Evolutionary conservation across 257 asterid genomes (phyloP), one percentile per base, ranked within the genome.

Genomic region (Prunella vulgaris): DNA sequence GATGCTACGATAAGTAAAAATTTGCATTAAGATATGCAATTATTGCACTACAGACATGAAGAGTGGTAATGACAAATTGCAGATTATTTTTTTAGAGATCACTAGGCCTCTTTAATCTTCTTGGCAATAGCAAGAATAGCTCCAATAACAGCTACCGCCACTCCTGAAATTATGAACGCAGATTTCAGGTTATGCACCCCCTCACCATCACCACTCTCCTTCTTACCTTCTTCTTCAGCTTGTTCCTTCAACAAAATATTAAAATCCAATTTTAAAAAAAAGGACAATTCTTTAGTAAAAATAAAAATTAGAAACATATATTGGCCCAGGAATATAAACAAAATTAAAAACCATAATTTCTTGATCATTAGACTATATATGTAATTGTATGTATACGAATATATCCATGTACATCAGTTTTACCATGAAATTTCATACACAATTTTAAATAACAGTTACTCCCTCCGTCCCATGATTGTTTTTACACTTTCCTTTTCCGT

Each of bases 71-170:
- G 13, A 35, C 66, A 57, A 64, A 22, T 68, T 10, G 62, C 37
- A 10, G 10, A 60, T 56, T 56, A 25, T 15, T 5, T 1, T n/a
- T 7, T 25, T 14, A 21, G 33, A 27, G n/a, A 13, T 2, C 2
- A 5, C 22, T 30, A 64, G 57, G 86, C 74, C 57, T 70, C 78
- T 77, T 62, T 88, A 1, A 77, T 71, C 81, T 82, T 84, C 79
- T 78, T 82, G 9, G 60, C 70, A 0, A 84, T 52, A 13, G 84
- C 90, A 44, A 82, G 71, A 60, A 88, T 40, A n/a, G 80, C 87
- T 59, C 90, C 95, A 56, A 84, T 10, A 0, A 81, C 79, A 17
- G 90, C 90, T 28, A 85, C 74, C 68, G 62, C 84, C 37, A 38
- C 84, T 24, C 88, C 91, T 13, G 91, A 79, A 14, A 88, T 62